Evolutionary conservation across 2,329 filamentous ascomycete species (phyloP), one percentile per base, ranked within the genome.

Genomic region (Diaporthe caulivora): DNA sequence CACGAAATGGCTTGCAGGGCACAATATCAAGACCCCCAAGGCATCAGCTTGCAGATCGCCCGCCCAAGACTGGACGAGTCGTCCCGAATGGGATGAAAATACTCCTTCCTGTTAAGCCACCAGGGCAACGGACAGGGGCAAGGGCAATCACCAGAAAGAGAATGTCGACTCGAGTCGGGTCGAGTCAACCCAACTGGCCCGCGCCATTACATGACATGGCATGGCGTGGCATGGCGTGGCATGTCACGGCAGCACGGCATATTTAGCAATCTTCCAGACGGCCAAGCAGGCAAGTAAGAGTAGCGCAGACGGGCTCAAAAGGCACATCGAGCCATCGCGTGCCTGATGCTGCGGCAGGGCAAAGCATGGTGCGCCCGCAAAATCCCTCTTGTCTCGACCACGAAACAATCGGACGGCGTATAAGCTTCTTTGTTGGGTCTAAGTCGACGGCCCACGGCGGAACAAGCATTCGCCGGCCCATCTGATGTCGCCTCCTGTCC

Each of bases 371-470:
- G 29, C 44, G 29, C 60, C 10, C 44, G 47, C 62, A 21, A 29
- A 53, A 67, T 21, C 21, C 47, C 47, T 49, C 47, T 53, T 47
- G 62, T 67, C 62, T 53, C 62, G 62, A 67, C 31, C 62, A 53
- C 31, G 13, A 40, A 13, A 37, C 13, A 18, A 53, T 67, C 62
- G n/a, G 62, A 67, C 62, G 62, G 21, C 29, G 62, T 67, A 40
- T 29, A 67, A 67, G 62, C 62, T 67, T 67, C 62, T 67, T 8
- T 40, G 21, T 24, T 53, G 62, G 62, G 44, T 40, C 62, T 67
- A 26, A 40, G 44, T 21, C 47, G 62, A 26, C 62, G 8, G 31
- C 34, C n/a, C n/a, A 24, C 4, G 31, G 31, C 62, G 31, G 15
- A 18, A 67, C 62, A 67, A 26, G 47, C 62, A 67, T 53, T 67